Evolutionary conservation across 768 basidiomycete genomes (phyloP).

Genomic region (Macrolepiota dolichaula): DNA sequence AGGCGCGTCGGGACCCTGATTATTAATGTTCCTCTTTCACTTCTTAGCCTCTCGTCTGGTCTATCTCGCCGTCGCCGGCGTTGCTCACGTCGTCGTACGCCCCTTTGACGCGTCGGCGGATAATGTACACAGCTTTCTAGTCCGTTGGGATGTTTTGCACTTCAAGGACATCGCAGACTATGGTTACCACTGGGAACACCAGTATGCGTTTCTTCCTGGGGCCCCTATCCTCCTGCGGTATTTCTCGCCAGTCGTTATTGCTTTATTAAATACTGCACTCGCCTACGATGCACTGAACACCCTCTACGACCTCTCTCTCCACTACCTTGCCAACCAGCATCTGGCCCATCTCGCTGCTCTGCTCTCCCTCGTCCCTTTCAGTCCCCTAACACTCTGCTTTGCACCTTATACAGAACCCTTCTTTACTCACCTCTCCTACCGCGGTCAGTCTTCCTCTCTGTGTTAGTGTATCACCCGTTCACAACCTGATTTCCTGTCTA

Average conservation of each 20-base stretch:
- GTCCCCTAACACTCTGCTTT: constrained; percentile 69
- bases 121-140: constrained; percentile 23
- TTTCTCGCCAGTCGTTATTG: constrained; percentile 21
- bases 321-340: constrained; percentile 49
- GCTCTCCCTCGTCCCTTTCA: constrained; percentile 77
- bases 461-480: not conserved
- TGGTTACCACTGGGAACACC: constrained; percentile 66
- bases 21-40: constrained; percentile 7
- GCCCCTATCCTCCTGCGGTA: constrained; percentile 36
- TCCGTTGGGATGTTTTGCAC: constrained; percentile 90
- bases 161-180: constrained; percentile 65
- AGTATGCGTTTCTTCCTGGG: constrained; percentile 87
- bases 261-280: constrained; percentile 34
- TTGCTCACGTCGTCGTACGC: constrained; percentile 22
- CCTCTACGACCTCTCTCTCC: constrained; percentile 57
- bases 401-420: constrained; percentile 84
- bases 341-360: constrained; percentile 60
- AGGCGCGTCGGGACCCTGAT: not conserved
- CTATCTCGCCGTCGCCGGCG: constrained; percentile 24
- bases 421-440: constrained; percentile 79
- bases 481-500: constrained; percentile 19
- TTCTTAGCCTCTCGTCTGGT: constrained; percentile 20
- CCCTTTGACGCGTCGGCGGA: constrained; percentile 31
- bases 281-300: constrained; percentile 40
- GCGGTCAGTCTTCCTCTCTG: constrained; percentile 42